Evolutionary conservation across 2,329 filamentous ascomycete genomes (phyloP).

Genomic region (Pseudogymnoascus verrucosus): DNA sequence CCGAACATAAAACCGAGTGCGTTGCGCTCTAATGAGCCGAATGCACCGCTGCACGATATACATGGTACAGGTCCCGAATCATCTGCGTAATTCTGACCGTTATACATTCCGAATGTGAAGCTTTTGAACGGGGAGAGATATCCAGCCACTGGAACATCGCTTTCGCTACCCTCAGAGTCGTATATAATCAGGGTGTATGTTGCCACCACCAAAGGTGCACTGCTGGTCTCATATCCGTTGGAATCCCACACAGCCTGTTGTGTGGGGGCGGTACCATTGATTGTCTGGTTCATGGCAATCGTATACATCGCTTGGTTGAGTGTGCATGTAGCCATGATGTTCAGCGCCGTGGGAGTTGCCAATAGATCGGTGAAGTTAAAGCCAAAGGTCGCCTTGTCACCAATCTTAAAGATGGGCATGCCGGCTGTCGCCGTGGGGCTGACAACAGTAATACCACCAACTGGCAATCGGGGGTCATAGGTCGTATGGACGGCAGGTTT

Average conservation of each 20-base stretch:
- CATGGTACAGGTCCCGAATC: conserved; percentile 21
- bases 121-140: conserved; percentile 43
- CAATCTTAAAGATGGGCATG: conserved; percentile 49
- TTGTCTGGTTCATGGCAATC: conserved; percentile 56
- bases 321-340: conserved; percentile 51
- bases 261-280: conserved; percentile 40
- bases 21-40: conserved; percentile 38
- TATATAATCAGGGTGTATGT: conserved; percentile 56
- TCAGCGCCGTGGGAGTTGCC: conserved; percentile 50
- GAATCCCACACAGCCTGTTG: conserved; percentile 27
- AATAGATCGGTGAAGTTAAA: conserved; percentile 60
- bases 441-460: conserved; percentile 46
- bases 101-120: conserved; percentile 53
- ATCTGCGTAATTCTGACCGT: conserved; percentile 41
- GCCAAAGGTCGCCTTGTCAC: conserved; percentile 48
- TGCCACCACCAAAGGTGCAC: conserved; percentile 41
- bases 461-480: conserved; percentile 39
- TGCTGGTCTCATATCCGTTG: conserved; percentile 17
- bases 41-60: conserved; percentile 35
- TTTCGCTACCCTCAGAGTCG: conserved; percentile 46
- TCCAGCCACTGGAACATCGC: conserved; percentile 44
- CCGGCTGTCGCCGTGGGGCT: conserved; percentile 40
- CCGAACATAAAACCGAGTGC: conserved; percentile 43
- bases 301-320: conserved; percentile 47
- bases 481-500: conserved; percentile 17